These are phyloP conservation scores for Diplodia mutila DNA, from an alignment of 2,329 filamentous ascomycete species.

Conservation along the genomic window DNA sequence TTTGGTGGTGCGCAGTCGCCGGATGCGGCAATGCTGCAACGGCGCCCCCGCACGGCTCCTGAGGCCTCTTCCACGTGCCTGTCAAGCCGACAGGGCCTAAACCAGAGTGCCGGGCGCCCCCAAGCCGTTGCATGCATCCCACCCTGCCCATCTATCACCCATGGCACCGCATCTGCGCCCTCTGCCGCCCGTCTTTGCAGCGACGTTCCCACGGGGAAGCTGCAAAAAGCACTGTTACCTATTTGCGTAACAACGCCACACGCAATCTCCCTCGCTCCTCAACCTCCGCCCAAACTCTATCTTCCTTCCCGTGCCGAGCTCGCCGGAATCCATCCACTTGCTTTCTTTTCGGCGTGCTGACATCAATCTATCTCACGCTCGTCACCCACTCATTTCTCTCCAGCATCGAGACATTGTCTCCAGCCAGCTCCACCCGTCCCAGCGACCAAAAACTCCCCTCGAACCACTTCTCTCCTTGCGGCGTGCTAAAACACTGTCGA, in stretches of 20 bases:
- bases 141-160: not conserved
- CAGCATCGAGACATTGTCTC: not conserved
- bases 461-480: not conserved
- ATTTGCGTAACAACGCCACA: conserved; percentile 13
- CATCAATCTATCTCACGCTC: not conserved
- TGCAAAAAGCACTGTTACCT: not conserved
- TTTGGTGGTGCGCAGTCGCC: not conserved
- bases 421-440: not conserved
- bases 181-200: not conserved
- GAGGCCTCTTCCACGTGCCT: conserved; percentile 17
- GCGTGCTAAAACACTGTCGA: not conserved
- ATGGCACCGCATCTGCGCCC: not conserved
- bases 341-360: not conserved
- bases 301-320: not conserved
- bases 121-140: conserved; percentile 5
- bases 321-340: not conserved
- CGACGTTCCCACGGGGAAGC: too few species aligned
- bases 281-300: not conserved
- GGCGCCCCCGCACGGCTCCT: conserved; percentile 16
- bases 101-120: conserved; percentile 12
- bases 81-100: conserved; percentile 17
- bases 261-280: conserved; percentile 15
- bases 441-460: not conserved
- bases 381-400: not conserved
- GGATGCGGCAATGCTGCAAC: conserved; percentile 14